phyloP scores from a whole-genome alignment of 176 grass and related monocot genomes.

The Raddia guianensis region DNA sequence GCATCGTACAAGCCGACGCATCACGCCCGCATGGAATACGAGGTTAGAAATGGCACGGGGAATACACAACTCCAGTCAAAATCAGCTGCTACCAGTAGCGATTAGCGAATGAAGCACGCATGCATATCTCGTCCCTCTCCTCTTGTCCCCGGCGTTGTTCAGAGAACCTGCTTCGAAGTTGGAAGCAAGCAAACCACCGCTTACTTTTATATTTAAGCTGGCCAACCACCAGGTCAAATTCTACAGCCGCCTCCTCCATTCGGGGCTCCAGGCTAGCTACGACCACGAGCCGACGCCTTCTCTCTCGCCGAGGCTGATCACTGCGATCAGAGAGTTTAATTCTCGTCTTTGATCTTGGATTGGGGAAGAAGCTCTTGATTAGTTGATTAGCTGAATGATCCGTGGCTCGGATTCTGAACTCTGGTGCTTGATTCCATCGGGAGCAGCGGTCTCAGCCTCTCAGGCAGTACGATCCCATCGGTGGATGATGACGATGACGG shows the following conservation, averaged over 20 bases:
- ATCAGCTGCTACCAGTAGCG: neutral
- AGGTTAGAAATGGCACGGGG: neutral
- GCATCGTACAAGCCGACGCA: neutral
- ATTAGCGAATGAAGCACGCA: neutral
- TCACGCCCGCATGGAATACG: neutral
- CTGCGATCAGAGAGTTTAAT: neutral
- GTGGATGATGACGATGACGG: neutral
- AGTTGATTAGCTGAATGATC: neutral
- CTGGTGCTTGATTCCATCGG: neutral
- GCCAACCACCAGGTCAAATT: neutral
- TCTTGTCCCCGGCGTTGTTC: slow-evolving; percentile 27
- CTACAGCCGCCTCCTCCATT: neutral
- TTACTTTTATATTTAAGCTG: neutral
- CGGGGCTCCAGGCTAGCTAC: neutral
- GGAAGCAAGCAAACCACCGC: neutral
- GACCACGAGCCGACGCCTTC: neutral
- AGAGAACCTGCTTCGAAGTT: slow-evolving; percentile 31
- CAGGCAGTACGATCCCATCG: neutral
- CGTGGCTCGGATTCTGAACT: neutral
- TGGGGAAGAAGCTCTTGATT: neutral
- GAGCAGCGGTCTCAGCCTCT: neutral
- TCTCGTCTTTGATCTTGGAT: neutral
- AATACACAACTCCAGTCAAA: slow-evolving; percentile 19
- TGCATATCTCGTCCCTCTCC: neutral
- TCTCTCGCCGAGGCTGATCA: neutral